Evolutionary conservation across 2,329 filamentous ascomycete genomes (phyloP), one percentile per base, ranked within the genome.

Genomic region (Erysiphe pulchra): DNA sequence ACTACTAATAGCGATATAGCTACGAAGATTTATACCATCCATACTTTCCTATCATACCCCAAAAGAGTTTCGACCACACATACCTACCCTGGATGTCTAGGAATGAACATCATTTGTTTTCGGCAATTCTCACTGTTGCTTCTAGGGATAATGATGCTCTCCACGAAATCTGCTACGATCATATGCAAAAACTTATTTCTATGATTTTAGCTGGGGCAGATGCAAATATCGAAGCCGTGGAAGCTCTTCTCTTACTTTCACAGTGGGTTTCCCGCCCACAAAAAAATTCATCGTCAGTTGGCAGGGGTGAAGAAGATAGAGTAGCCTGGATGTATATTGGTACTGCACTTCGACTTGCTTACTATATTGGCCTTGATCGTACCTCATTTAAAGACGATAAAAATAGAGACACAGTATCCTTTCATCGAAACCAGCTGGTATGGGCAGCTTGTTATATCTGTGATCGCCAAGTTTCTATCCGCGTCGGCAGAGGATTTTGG

Each of bases 261-360:
- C 77, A 83, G 54, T 83, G 78, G 78, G 76, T 58, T 17, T 55
- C 55, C 2, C 55, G 57, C 48, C 50, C 55, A 14, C 54, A 55
- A 24, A 55, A 57, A 47, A 51, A 51, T 7, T 50, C 52, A 17
- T 48, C 53, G 20, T 49, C 52, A 28, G 73, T 82, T 17, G 78
- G 77, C 0, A 68, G 77, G 46, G 78, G 78, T 9, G 77, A 82
- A 56, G 78, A 82, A 55, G 77, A 83, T 52, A 69, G 78, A 40
- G 76, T 78, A 30, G 76, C 77, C 0, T 83, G 78, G 78, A 82
- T 82, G 77, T 74, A 81, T 52, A 75, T 81, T 6, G 78, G 78
- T 1, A 68, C 77, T 17, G 78, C 78, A 2, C 61, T 83, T 7
- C 68, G 78, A 7, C 70, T 80, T 2, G 77, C 72, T 0, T 82